Percentiles rank a stretch among this genome's conserved stretches.
phyloP scores from a whole-genome alignment of 2,329 filamentous ascomycete genomes.

The Monilinia laxa region DNA sequence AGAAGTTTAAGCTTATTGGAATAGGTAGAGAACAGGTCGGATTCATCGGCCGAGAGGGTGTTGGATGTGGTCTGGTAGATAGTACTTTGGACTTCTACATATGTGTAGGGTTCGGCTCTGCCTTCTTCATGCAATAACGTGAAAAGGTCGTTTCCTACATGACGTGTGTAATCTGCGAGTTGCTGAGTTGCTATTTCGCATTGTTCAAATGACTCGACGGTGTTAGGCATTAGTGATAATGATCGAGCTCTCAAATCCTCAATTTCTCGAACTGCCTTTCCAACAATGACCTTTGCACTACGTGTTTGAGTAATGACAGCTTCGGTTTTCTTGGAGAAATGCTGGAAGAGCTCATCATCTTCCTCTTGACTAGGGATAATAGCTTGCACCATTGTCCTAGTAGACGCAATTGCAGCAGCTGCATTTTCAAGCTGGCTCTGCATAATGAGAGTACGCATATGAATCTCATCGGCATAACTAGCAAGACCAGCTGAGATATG shows the following conservation, averaged over 20 bases:
- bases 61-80: conserved; percentile 57
- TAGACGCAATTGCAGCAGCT: conserved; percentile 63
- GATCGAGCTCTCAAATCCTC: conserved; percentile 76
- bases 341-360: conserved; percentile 65
- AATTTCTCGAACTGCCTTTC: conserved; percentile 73
- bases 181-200: conserved; percentile 64
- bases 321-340: conserved; percentile 71
- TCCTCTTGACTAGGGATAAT: conserved; percentile 57
- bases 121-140: conserved; percentile 69
- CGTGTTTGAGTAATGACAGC: conserved; percentile 71
- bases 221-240: conserved; percentile 68
- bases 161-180: conserved; percentile 64
- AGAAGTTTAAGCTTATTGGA: conserved; percentile 64
- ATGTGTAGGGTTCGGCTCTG: conserved; percentile 64
- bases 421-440: conserved; percentile 81
- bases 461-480: conserved; percentile 73
- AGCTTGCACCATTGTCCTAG: conserved; percentile 65
- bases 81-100: conserved; percentile 63
- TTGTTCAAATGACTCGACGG: conserved; percentile 66
- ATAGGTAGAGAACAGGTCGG: conserved; percentile 70
- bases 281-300: conserved; percentile 78
- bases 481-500: conserved; percentile 70
- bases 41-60: conserved; percentile 57
- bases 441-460: conserved; percentile 73
- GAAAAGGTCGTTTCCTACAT: conserved; percentile 65